phyloP scores from a whole-genome alignment of 2,329 filamentous ascomycete genomes.

The Fusarium sp. region DNA sequence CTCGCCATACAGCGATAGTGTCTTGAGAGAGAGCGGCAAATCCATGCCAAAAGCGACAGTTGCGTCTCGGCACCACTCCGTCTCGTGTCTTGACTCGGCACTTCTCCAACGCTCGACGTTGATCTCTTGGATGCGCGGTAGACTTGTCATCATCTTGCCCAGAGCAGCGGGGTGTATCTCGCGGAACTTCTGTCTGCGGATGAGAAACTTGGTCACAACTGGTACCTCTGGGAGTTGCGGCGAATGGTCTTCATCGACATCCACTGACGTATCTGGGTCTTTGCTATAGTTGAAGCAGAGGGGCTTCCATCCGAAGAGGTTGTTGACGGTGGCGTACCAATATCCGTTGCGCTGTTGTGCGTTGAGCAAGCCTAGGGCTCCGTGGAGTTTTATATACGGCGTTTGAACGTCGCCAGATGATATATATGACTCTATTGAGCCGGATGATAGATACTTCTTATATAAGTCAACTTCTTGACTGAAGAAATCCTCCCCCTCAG shows the following conservation, averaged over 20 bases:
- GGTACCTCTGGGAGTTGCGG: neutral
- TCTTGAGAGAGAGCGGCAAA: slow-evolving; percentile 7
- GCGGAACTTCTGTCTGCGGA: slow-evolving; percentile 20
- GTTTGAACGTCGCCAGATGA: neutral
- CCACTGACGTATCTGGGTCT: too few species aligned
- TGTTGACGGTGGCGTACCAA: neutral
- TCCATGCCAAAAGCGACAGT: neutral
- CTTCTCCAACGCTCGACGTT: slow-evolving; percentile 11
- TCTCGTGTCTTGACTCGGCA: neutral
- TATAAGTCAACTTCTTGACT: neutral
- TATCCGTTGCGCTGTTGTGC: neutral
- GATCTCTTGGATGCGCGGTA: neutral
- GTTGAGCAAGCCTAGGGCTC: neutral
- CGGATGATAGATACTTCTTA: neutral
- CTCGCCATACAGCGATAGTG: slow-evolving; percentile 1
- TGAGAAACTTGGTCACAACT: slow-evolving; percentile 6
- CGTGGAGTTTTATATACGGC: neutral
- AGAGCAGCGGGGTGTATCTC: neutral
- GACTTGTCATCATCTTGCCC: neutral
- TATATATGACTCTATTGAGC: neutral
- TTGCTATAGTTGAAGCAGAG: neutral
- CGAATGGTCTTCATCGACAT: neutral
- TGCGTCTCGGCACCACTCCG: neutral
- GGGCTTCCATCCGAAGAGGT: slow-evolving; percentile 17
- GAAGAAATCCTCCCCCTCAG: neutral